Percentiles rank a stretch among this genome's conserved stretches.
phyloP scores from a whole-genome alignment of 805 yeast genomes.

The Yamadazyma ubonensis region DNA sequence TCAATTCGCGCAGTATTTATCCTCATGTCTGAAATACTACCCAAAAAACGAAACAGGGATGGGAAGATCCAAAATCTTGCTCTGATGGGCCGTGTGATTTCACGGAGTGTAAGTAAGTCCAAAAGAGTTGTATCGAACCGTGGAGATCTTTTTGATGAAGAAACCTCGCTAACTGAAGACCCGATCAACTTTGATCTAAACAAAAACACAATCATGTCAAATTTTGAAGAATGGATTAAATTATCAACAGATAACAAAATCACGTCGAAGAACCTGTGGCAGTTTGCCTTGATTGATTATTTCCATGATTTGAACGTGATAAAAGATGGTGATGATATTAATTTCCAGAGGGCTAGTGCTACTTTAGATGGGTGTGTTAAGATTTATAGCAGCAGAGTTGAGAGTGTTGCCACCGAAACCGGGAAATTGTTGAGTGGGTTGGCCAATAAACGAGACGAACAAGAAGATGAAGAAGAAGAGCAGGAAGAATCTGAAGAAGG shows the following conservation, averaged over 20 bases:
- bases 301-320: slow-evolving; percentile 50
- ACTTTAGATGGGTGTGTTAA: slow-evolving; percentile 94
- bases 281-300: slow-evolving; percentile 50
- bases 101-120: slow-evolving; percentile 20
- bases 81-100: slow-evolving; percentile 28
- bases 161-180: slow-evolving; percentile 32
- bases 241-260: slow-evolving; percentile 49
- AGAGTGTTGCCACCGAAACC: slow-evolving; percentile 88
- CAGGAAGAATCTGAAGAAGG: slow-evolving; percentile 23
- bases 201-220: slow-evolving; percentile 41
- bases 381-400: slow-evolving; percentile 87
- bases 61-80: slow-evolving; percentile 26
- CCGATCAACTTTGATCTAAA: slow-evolving; percentile 44
- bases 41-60: slow-evolving; percentile 21
- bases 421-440: slow-evolving; percentile 79
- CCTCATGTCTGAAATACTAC: slow-evolving; percentile 20
- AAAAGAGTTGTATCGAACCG: slow-evolving; percentile 18
- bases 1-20: no score
- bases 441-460: slow-evolving; percentile 38
- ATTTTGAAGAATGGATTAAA: slow-evolving; percentile 52
- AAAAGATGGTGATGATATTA: slow-evolving; percentile 52
- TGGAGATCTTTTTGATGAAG: slow-evolving; percentile 20
- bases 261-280: slow-evolving; percentile 50
- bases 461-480: slow-evolving; percentile 24
- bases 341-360: slow-evolving; percentile 87